phyloP scores from a whole-genome alignment of 768 basidiomycete species.

The Collybia sp. region DNA sequence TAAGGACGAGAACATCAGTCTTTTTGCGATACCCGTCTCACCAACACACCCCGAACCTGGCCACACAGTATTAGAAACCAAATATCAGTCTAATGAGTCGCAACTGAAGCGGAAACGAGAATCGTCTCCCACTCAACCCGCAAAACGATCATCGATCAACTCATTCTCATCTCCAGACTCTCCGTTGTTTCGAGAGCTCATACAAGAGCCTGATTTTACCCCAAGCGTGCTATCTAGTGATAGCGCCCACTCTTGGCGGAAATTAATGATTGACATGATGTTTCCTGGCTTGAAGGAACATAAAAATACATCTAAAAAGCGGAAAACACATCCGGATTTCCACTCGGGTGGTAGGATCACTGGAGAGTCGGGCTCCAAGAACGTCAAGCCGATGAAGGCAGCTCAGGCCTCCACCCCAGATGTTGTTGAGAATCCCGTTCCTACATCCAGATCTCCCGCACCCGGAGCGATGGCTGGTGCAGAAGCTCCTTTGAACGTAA shows the following conservation, averaged over 20 bases:
- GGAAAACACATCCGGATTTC: slow-evolving; percentile 1
- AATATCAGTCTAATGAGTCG: slow-evolving; percentile 5
- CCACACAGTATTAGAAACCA: too few relatives aligned
- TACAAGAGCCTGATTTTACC: slow-evolving; percentile 16
- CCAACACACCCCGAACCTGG: too few relatives aligned
- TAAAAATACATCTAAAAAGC: slow-evolving; percentile 7
- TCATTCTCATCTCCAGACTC: neutral
- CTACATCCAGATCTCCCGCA: neutral
- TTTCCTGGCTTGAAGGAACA: slow-evolving; percentile 42
- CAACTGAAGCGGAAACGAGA: slow-evolving; percentile 42
- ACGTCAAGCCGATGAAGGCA: too few relatives aligned
- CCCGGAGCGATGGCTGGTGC: neutral
- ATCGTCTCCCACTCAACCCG: slow-evolving; percentile 28
- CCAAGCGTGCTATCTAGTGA: slow-evolving; percentile 35
- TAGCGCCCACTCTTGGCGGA: slow-evolving; percentile 52
- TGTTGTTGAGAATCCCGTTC: too few relatives aligned
- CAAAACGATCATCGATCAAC: slow-evolving; percentile 23
- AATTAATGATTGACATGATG: slow-evolving; percentile 50
- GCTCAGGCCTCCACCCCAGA: too few relatives aligned
- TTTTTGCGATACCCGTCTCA: slow-evolving; percentile 55
- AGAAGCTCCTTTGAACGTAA: neutral
- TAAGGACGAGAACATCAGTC: slow-evolving; percentile 57
- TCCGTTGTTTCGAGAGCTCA: slow-evolving; percentile 17
- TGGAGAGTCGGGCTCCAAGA: too few relatives aligned
- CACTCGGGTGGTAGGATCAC: neutral